Percentiles rank a stretch among this genome's conserved stretches.
Conservation (phyloP, 2,329 filamentous ascomycete genomes). For the Stachybotrys chartarum region DNA sequence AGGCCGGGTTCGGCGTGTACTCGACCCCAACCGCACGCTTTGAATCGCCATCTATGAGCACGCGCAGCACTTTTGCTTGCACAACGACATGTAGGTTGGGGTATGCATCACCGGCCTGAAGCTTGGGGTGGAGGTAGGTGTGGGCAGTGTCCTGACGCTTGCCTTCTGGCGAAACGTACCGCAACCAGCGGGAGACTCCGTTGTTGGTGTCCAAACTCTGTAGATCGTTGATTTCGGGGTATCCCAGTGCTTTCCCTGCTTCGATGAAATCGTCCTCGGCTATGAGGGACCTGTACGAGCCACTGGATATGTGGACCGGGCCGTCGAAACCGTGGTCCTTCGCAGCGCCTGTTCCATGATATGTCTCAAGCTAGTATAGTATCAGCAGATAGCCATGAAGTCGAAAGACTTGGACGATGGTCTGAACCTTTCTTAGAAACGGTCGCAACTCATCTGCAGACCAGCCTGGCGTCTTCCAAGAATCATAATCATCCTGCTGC, state of each 20-base stretch:
- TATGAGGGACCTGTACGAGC: slow-evolving; percentile 29
- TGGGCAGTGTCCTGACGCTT: slow-evolving; percentile 48
- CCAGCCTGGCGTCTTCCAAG: slow-evolving; percentile 20
- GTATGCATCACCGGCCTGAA: slow-evolving; percentile 6
- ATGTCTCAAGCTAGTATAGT: slow-evolving; percentile 37
- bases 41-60: not conserved
- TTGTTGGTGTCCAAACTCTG: slow-evolving; percentile 35
- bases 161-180: slow-evolving; percentile 39
- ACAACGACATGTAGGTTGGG: not conserved
- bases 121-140: slow-evolving; percentile 30
- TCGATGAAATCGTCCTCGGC: slow-evolving; percentile 40
- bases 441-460: slow-evolving; percentile 15
- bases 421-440: slow-evolving; percentile 16
- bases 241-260: slow-evolving; percentile 33
- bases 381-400: not conserved
- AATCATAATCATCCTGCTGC: slow-evolving; percentile 15
- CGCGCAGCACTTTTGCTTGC: not conserved
- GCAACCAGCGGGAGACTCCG: slow-evolving; percentile 13
- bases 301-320: slow-evolving; percentile 44
- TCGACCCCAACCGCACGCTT: slow-evolving; percentile 49
- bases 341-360: slow-evolving; percentile 30
- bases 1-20: slow-evolving; percentile 33
- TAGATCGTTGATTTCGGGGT: slow-evolving; percentile 39
- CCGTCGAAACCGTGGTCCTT: slow-evolving; percentile 43
- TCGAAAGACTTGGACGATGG: not conserved